phyloP scores from a whole-genome alignment of 805 yeast genomes.

The Sungouiozyma ichnusensis region DNA sequence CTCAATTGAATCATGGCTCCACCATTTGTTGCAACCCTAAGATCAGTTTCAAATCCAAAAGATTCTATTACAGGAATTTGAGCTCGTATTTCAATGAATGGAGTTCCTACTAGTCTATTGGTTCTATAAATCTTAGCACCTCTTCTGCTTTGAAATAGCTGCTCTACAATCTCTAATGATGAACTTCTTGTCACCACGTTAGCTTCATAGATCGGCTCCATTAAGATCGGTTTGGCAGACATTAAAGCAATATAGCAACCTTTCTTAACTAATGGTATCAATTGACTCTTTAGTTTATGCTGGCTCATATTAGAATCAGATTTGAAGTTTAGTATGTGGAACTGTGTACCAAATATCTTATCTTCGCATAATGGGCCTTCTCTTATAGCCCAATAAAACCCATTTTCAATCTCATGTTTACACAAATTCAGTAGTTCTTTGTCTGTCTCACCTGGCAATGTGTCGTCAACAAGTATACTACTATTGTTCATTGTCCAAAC shows the following conservation, averaged over 20 bases:
- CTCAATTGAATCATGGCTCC: slow-evolving; percentile 58
- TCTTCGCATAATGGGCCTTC: slow-evolving; percentile 95
- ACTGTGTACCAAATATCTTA: slow-evolving; percentile 57
- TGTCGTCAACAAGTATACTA: slow-evolving; percentile 56
- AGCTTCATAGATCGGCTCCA: slow-evolving; percentile 73
- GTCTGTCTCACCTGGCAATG: slow-evolving; percentile 61
- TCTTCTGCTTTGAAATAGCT: slow-evolving; percentile 51
- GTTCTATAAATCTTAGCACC: slow-evolving; percentile 44
- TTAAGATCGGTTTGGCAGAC: slow-evolving; percentile 62
- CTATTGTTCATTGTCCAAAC: slow-evolving; percentile 73
- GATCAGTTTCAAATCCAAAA: slow-evolving; percentile 78
- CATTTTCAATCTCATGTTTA: slow-evolving; percentile 53
- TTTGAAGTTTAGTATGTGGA: slow-evolving; percentile 50
- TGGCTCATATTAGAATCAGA: slow-evolving; percentile 34
- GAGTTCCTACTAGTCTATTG: slow-evolving; percentile 62
- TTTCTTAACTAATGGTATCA: slow-evolving; percentile 70
- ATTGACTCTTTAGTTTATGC: slow-evolving; percentile 42
- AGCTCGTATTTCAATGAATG: slow-evolving; percentile 50
- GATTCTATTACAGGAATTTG: slow-evolving; percentile 82
- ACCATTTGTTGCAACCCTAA: slow-evolving; percentile 68
- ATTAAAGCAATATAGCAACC: slow-evolving; percentile 78
- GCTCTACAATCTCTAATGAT: slow-evolving; percentile 39
- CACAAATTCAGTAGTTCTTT: slow-evolving; percentile 35
- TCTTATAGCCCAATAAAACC: slow-evolving; percentile 71
- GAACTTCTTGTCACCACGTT: slow-evolving; percentile 44